Evolutionary conservation across 1,284 basidiomycete genomes (phyloP).

Genomic region (Cryptococcus floricola): DNA sequence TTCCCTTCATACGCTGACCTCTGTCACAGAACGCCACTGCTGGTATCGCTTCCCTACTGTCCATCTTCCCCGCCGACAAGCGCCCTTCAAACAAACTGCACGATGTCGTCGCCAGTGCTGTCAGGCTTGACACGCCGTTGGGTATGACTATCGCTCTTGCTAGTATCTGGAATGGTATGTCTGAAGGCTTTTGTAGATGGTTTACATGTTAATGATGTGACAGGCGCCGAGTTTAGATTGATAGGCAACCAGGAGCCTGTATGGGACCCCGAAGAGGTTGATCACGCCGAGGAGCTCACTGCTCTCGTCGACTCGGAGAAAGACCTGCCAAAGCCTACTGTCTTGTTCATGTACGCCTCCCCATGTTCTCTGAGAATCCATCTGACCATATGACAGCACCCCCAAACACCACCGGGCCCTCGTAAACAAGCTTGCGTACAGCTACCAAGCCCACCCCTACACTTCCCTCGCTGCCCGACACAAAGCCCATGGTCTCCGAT

Average conservation of each 20-base stretch:
- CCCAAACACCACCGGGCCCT: slow-evolving; percentile 32
- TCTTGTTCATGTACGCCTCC: slow-evolving; percentile 39
- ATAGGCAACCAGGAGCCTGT: slow-evolving; percentile 26
- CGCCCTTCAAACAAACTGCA: slow-evolving; percentile 31
- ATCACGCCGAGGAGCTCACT: slow-evolving; percentile 22
- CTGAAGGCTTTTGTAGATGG: not conserved
- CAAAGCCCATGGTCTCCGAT: slow-evolving; percentile 27
- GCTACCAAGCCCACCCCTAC: slow-evolving; percentile 20
- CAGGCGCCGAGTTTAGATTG: slow-evolving; percentile 40
- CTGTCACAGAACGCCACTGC: slow-evolving; percentile 45
- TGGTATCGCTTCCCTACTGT: slow-evolving; percentile 45
- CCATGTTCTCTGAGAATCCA: not conserved
- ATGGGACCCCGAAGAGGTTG: slow-evolving; percentile 22
- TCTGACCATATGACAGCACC: slow-evolving; percentile 13
- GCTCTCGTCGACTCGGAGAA: slow-evolving; percentile 13
- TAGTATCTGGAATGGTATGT: slow-evolving; percentile 39
- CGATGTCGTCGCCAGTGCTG: slow-evolving; percentile 38
- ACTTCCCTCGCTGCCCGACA: slow-evolving; percentile 32
- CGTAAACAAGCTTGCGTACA: slow-evolving; percentile 22
- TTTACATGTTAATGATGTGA: not conserved
- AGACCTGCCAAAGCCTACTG: slow-evolving; percentile 29
- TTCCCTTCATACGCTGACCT: slow-evolving; percentile 6
- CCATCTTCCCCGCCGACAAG: slow-evolving; percentile 48
- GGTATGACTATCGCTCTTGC: slow-evolving; percentile 46
- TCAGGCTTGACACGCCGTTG: slow-evolving; percentile 42